Conservation (phyloP, 768 basidiomycete genomes). For the Pisolithus sp. region DNA sequence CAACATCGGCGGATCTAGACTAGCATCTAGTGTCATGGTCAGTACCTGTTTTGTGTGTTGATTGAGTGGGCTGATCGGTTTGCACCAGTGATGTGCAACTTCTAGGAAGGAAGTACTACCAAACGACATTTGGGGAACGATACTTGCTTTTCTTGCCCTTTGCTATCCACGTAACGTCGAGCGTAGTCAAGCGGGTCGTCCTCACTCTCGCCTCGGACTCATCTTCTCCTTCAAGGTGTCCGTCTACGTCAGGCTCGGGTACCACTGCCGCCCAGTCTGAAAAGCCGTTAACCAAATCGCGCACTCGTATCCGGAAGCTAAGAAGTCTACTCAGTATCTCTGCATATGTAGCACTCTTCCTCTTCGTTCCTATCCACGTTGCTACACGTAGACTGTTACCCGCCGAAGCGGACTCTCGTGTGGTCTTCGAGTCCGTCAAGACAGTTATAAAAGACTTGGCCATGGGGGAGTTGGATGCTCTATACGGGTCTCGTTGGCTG, state of each 20-base stretch:
- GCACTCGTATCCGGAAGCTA: slow-evolving; percentile 29
- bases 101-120: slow-evolving; percentile 82
- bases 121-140: slow-evolving; percentile 61
- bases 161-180: slow-evolving; percentile 8
- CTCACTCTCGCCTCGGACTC: background rate
- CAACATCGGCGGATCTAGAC: slow-evolving; percentile 58
- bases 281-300: slow-evolving; percentile 20
- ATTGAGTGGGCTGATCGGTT: background rate
- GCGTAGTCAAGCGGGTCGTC: background rate
- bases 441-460: slow-evolving; percentile 57
- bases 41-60: slow-evolving; percentile 14
- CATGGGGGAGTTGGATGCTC: slow-evolving; percentile 51
- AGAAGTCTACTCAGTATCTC: slow-evolving; percentile 34
- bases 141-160: slow-evolving; percentile 65
- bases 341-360: slow-evolving; percentile 51
- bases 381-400: slow-evolving; percentile 59
- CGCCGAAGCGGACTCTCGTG: slow-evolving; percentile 34
- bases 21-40: slow-evolving; percentile 74
- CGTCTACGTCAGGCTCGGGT: background rate
- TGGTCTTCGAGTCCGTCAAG: slow-evolving; percentile 57
- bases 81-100: slow-evolving; percentile 49
- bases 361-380: slow-evolving; percentile 27
- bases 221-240: background rate
- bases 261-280: background rate
- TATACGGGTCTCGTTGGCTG: slow-evolving; percentile 57